Evolutionary conservation across 164 flowering plant species (phyloP).

Genomic region (Amborella trichopoda): DNA sequence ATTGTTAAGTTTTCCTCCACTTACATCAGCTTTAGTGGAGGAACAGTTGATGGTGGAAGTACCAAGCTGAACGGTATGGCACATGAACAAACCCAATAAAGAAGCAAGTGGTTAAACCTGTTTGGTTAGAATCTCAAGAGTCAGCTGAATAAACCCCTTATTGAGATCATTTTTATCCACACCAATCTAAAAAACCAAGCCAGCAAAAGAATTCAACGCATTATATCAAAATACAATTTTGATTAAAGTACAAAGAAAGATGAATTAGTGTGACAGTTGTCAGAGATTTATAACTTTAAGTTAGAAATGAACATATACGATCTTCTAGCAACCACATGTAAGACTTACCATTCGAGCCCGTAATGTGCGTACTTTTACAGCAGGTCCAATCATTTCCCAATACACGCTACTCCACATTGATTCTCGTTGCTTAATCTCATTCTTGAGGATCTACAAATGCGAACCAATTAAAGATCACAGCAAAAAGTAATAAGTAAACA

Average conservation of each 20-base stretch:
- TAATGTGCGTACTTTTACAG: slow-evolving; percentile 67
- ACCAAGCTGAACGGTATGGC: too few species aligned
- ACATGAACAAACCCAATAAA: too few species aligned
- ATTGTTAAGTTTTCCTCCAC: too few species aligned
- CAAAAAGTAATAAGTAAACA: neutral
- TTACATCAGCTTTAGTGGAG: too few species aligned
- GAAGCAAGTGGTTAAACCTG: slow-evolving; percentile 73
- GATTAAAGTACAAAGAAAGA: neutral
- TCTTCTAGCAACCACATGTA: neutral
- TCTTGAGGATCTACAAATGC: slow-evolving; percentile 57
- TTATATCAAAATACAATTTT: too few species aligned
- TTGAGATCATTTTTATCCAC: slow-evolving; percentile 63
- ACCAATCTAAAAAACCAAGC: slow-evolving; percentile 49
- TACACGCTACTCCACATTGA: slow-evolving; percentile 57
- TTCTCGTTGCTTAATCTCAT: slow-evolving; percentile 82
- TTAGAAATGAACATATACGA: neutral
- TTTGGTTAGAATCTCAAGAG: slow-evolving; percentile 77
- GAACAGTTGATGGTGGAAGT: too few species aligned
- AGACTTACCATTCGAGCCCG: slow-evolving; percentile 80
- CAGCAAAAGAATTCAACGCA: neutral
- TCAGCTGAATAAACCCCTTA: slow-evolving; percentile 81
- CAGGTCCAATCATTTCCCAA: slow-evolving; percentile 86
- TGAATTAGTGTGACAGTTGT: neutral
- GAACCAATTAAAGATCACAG: neutral
- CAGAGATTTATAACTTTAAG: neutral